These are phyloP conservation scores for Helicostylum pulchrum DNA, from an alignment of 192 early-diverging fungal species.

Conservation along the genomic window DNA sequence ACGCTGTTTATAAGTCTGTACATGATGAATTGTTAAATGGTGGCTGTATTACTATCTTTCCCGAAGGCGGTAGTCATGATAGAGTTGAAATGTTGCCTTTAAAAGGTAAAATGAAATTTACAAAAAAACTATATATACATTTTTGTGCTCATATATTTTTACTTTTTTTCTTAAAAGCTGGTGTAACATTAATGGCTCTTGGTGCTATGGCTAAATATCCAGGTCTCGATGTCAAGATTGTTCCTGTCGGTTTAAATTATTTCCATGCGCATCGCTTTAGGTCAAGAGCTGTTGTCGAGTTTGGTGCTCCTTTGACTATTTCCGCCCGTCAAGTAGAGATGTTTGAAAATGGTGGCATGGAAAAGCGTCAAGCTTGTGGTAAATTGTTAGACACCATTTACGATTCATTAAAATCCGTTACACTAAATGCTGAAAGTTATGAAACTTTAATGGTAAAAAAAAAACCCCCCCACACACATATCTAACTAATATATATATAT, in stretches of 20 bases:
- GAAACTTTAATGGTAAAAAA: slow-evolving; percentile 80
- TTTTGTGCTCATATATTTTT: not conserved
- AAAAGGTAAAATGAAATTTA: slow-evolving; percentile 67
- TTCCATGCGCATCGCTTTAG: slow-evolving; percentile 94
- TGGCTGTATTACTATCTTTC: slow-evolving; percentile 92
- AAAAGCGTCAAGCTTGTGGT: slow-evolving; percentile 78
- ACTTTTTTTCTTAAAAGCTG: slow-evolving; percentile 46
- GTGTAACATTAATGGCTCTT: slow-evolving; percentile 79
- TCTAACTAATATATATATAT: not conserved
- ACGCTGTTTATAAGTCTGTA: slow-evolving; percentile 79
- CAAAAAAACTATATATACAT: not conserved
- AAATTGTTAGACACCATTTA: slow-evolving; percentile 74
- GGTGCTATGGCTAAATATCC: slow-evolving; percentile 87
- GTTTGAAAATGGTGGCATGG: slow-evolving; percentile 76
- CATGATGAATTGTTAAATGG: slow-evolving; percentile 66
- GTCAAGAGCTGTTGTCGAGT: slow-evolving; percentile 94
- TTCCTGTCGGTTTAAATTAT: slow-evolving; percentile 84
- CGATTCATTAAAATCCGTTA: slow-evolving; percentile 80
- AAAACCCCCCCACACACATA: not conserved
- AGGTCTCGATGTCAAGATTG: slow-evolving; percentile 83
- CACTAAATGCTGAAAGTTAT: slow-evolving; percentile 89
- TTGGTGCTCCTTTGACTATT: slow-evolving; percentile 85
- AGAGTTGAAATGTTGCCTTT: slow-evolving; percentile 92
- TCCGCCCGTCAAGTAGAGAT: slow-evolving; percentile 74
- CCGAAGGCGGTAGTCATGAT: slow-evolving; percentile 97